These are phyloP conservation scores for Trametes meyenii DNA, from an alignment of 768 basidiomycete genomes.

Conservation along the genomic window DNA sequence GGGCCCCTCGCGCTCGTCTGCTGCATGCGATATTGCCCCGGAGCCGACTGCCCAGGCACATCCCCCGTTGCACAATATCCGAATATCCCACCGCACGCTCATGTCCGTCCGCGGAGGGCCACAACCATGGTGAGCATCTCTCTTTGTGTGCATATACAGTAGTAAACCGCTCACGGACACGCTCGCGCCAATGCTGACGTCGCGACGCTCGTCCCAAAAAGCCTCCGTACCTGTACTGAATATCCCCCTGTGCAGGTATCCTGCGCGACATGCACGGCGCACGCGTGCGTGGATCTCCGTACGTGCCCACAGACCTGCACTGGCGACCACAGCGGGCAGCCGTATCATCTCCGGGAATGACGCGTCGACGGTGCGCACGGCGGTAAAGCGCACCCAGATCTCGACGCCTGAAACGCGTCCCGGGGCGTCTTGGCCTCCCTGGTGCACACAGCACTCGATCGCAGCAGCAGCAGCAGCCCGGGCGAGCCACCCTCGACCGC, in stretches of 20 bases:
- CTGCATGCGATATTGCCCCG: constrained; percentile 1
- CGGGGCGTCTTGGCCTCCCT: too few species aligned
- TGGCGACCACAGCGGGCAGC: too few species aligned
- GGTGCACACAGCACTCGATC: too few species aligned
- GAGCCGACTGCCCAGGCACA: constrained; percentile 4
- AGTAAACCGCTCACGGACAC: not conserved
- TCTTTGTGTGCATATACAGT: too few species aligned
- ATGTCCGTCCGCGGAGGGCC: constrained; percentile 13
- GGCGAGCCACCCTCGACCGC: not conserved
- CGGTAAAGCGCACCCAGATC: too few species aligned
- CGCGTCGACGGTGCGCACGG: too few species aligned
- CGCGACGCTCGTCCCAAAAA: too few species aligned
- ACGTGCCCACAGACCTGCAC: not conserved
- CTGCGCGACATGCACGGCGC: not conserved
- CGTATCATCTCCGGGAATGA: too few species aligned
- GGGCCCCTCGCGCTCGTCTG: not conserved
- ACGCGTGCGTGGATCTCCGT: constrained; percentile 5
- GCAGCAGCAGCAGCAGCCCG: too few species aligned
- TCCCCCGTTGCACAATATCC: not conserved
- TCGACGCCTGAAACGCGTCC: too few species aligned
- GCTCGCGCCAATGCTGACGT: not conserved
- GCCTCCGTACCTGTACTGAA: too few species aligned
- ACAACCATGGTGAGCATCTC: constrained; percentile 1
- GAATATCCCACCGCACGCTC: constrained; percentile 1
- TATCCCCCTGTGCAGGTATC: too few species aligned